Evolutionary conservation across 495 filamentous ascomycete genomes (phyloP), one percentile per base, ranked within the genome.

Genomic region (Penicillium silybi): DNA sequence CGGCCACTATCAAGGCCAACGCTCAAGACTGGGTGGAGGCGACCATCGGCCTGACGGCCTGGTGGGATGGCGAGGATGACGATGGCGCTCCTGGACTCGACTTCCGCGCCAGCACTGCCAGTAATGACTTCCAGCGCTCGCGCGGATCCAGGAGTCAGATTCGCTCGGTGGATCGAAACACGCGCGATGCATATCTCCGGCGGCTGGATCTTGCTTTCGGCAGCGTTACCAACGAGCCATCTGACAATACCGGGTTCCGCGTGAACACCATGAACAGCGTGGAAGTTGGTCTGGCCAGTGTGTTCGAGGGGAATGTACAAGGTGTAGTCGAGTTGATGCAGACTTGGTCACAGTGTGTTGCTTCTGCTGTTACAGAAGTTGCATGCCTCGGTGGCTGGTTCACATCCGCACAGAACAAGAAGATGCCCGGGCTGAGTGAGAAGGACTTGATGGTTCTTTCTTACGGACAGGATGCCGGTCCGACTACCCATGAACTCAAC

Each of bases 21-120:
- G 76, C 89, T 9, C 79, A 87, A 57, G 89, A 93, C 65, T 97
- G 90, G 91, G 77, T 90, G 41, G 92, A 97, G 68, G 90, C 89
- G 0, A 85, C 86, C 2, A 68, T 95, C 43, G 85, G 83, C 4
- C 68, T 95, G 41, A 86, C 89, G 9, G 83, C 85, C 0, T 96
- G 91, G 91, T 95, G 90, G 89, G 84, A 90, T 64, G 88, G 91
- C 32, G 80, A 87, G 15, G 83, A 85, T 46, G 77, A 85, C 16
- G 65, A 62, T 10, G 63, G 63, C 11, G 35, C 57, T 15, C 49
- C 65, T 0, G 47, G 37, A 18, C 35, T 60, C 15, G 59, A 59
- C 23, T 54, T 69, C 17, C 57, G 54, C 16, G 54, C 63, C 10
- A 65, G 62, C 49, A 56, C 55, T n/a, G 45, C 52, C 19, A 64